Percentiles rank a stretch among this genome's conserved stretches.
phyloP scores from a whole-genome alignment of 805 yeast species.

The Nakazawaea populi region DNA sequence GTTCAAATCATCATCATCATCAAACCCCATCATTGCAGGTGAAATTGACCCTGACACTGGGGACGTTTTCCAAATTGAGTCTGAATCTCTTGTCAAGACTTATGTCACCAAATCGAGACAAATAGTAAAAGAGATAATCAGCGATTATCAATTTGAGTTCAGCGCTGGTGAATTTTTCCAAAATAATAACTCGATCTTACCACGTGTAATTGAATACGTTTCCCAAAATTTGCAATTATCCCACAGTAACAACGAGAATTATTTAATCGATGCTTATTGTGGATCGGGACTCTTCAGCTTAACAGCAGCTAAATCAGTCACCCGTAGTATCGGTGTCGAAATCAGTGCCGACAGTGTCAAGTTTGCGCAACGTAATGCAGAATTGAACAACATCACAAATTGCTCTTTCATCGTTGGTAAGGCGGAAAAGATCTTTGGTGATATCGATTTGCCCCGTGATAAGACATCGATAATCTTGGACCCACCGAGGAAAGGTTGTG shows the following conservation, averaged over 20 bases:
- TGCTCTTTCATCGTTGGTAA: slow-evolving; percentile 86
- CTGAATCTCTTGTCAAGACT: slow-evolving; percentile 43
- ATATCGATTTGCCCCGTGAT: slow-evolving; percentile 67
- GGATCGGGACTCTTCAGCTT: slow-evolving; percentile 93
- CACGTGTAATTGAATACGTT: slow-evolving; percentile 77
- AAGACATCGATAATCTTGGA: slow-evolving; percentile 88
- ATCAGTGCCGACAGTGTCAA: slow-evolving; percentile 86
- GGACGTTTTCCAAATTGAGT: slow-evolving; percentile 31
- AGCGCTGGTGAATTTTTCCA: slow-evolving; percentile 96
- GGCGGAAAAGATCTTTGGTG: slow-evolving; percentile 83
- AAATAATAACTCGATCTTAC: slow-evolving; percentile 87
- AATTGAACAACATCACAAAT: slow-evolving; percentile 65
- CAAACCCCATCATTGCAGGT: slow-evolving; percentile 34
- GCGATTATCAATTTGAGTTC: slow-evolving; percentile 76
- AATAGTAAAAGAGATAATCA: slow-evolving; percentile 70
- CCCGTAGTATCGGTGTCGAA: slow-evolving; percentile 87
- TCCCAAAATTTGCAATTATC: slow-evolving; percentile 55
- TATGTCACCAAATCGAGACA: slow-evolving; percentile 78
- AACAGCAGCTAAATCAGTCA: slow-evolving; percentile 77
- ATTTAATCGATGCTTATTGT: slow-evolving; percentile 90
- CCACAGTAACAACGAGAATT: slow-evolving; percentile 36
- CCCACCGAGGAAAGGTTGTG: slow-evolving; percentile 98
- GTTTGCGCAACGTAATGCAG: slow-evolving; percentile 81
- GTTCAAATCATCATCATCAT: slow-evolving; percentile 6
- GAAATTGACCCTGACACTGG: slow-evolving; percentile 34